Base-by-base conservation (phyloP, 805 yeast genomes). In the Sugiyamaella boreocaroliniensis region DNA sequence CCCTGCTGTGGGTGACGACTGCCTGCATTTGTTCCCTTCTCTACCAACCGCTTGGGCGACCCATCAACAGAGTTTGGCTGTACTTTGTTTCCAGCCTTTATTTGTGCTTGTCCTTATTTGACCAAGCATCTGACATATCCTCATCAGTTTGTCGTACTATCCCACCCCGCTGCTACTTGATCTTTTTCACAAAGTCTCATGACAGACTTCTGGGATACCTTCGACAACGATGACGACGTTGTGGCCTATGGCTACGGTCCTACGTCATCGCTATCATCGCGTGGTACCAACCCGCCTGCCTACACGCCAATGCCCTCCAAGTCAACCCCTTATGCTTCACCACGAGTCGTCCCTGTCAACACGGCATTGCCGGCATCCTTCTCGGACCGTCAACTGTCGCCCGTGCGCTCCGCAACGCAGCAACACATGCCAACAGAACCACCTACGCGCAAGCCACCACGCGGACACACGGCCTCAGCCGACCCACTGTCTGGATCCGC, bases 221-320 rank as follows among this genome's bases (percentile, higher is more conserved):
- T 32, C 37, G 37, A 32, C 37, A 46, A 47, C 32, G 49, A 48
- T 19, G 54, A 51, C 22, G 51, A 48, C 20, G 47, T 54, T 14
- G 53, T 55, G n/a, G 48, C 57, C 34, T 55, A 55, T 34, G 57
- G 57, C 16, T 55, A 29, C 20, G 57, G 57, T 10, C 57, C 57
- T 8, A 55, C 57, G 10, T 55, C 57, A 16, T 48, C 51, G 16
- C 12, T 42, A 5, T 32, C 26, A 6, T 22, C 37, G 11, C 37
- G 45, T 14, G 14, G 34, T 2, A 12, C n/a, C 11, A 22, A n/a
- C 2, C 45, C 42, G 19, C 41, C 45, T 16, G 37, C 45, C 12
- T 29, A 48, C 20, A 19, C 16, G 7, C 4, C 40, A 15, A 20
- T 20, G 18, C 37, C 44, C 15, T 9, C 47, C 16, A 22, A 18